Conservation (phyloP, 2,329 filamentous ascomycete species). For the Venturia oleaginea region DNA sequence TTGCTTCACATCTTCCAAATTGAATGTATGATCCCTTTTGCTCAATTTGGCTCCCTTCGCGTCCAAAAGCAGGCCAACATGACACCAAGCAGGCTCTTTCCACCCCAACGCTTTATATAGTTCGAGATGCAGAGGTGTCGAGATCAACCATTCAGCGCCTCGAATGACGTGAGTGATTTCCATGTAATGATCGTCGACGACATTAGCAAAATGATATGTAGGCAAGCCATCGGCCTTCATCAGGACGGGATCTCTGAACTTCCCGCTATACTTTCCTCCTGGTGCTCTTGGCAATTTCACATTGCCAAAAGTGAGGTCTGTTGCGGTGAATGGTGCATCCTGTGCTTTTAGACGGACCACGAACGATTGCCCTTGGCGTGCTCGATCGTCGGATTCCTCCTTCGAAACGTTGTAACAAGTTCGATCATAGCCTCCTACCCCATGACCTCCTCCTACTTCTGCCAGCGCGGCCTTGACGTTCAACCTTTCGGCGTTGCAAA, state of each 20-base stretch:
- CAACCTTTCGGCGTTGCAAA: constrained; percentile 69
- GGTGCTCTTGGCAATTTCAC: constrained; percentile 33
- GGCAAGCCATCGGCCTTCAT: constrained; percentile 87
- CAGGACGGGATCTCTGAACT: constrained; percentile 39
- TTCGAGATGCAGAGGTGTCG: constrained; percentile 69
- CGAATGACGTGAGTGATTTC: constrained; percentile 91
- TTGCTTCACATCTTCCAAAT: constrained; percentile 49
- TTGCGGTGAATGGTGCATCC: constrained; percentile 52
- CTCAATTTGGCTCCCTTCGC: constrained; percentile 48
- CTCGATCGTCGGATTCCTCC: constrained; percentile 62
- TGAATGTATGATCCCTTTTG: constrained; percentile 67
- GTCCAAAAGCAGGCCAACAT: constrained; percentile 41
- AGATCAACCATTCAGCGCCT: constrained; percentile 93
- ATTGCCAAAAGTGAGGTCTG: constrained; percentile 70
- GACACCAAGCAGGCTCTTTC: constrained; percentile 39
- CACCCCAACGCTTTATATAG: constrained; percentile 42
- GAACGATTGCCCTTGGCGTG: constrained; percentile 58
- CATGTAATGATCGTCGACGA: constrained; percentile 94
- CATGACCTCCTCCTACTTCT: constrained; percentile 48
- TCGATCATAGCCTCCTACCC: constrained; percentile 52
- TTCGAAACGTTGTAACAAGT: constrained; percentile 60
- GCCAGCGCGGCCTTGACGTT: constrained; percentile 56
- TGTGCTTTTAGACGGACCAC: constrained; percentile 68
- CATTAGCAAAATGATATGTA: constrained; percentile 95
- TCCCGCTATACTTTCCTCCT: constrained; percentile 28